Evolutionary conservation across 2,329 filamentous ascomycete species (phyloP), one percentile per base, ranked within the genome.

Genomic region (Helotiales sp.): DNA sequence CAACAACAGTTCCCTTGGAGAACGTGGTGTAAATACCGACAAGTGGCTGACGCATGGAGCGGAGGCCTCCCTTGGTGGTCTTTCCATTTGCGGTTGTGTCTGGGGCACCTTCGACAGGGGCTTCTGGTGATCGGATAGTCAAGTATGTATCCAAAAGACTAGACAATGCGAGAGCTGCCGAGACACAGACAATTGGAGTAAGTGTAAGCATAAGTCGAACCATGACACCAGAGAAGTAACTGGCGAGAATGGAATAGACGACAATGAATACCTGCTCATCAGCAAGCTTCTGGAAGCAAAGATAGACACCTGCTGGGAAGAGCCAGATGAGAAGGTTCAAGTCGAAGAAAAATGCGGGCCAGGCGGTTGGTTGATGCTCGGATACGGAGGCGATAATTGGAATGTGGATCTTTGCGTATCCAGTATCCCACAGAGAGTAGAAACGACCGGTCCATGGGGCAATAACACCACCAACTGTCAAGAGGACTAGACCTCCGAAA

Each of bases 371-470:
- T 82, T 99, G 96, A 83, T 99, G 96, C 82, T 99, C 96, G 1
- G 96, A 99, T 55, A 99, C 96, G n/a, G 96, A 99, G 3, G 96
- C 96, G 79, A 99, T 99, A 78, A 99, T 99, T 69, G 96, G 96
- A 78, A 99, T 99, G 78, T 99, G 96, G 71, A 98, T 96, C 86
- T 99, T 99, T 76, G 96, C 96, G 78, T 99, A 99, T 75, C 93
- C 91, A 6, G 96, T 99, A 79, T 99, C 96, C 93, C 95, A 99
- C 34, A 99, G 89, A 24, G 96, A 99, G 84, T 99, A 99, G 87
- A 99, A 99, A 75, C 96, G 94, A 71, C 96, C 96, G 75, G 92
- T 93, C 96, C 96, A 99, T 20, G 96, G 96, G 24, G 96, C 96
- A 79, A 99, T 96, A 72, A 96, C 91, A 69, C 96, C 96, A 20